phyloP scores from a whole-genome alignment of 192 early-diverging fungal species.

The Funneliformis geosporum region DNA sequence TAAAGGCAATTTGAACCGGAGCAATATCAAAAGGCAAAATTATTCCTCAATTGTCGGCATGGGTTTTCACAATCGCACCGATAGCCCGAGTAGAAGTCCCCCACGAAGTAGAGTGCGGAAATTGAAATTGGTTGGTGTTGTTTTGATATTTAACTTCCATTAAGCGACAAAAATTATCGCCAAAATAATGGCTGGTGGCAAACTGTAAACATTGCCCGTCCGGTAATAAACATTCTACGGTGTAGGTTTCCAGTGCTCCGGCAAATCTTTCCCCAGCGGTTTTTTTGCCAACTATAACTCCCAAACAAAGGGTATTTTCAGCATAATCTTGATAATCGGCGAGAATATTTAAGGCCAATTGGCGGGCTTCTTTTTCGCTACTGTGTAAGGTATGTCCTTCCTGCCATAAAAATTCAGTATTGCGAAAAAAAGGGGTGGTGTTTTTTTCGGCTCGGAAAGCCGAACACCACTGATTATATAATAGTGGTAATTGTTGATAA shows the following conservation, averaged over 20 bases:
- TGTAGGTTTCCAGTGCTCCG: slow-evolving; percentile 19
- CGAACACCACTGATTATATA: slow-evolving; percentile 22
- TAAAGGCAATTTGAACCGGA: slow-evolving; percentile 26
- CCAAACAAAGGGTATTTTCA: slow-evolving; percentile 9
- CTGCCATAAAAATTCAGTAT: slow-evolving; percentile 24
- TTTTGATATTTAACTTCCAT: slow-evolving; percentile 20
- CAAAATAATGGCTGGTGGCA: slow-evolving; percentile 26
- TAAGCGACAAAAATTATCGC: slow-evolving; percentile 15
- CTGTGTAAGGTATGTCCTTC: slow-evolving; percentile 11
- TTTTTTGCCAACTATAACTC: slow-evolving; percentile 5
- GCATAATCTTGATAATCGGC: slow-evolving; percentile 1
- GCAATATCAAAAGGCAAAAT: slow-evolving; percentile 25
- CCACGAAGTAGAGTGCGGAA: slow-evolving; percentile 13
- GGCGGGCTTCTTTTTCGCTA: not conserved
- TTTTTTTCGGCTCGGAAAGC: slow-evolving; percentile 25
- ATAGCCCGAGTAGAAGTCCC: slow-evolving; percentile 17
- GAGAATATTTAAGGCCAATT: slow-evolving; percentile 10
- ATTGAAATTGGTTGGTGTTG: not conserved
- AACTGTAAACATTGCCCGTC: slow-evolving; percentile 27
- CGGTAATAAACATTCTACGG: slow-evolving; percentile 16
- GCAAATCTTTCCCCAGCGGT: slow-evolving; percentile 8
- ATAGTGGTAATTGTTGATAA: slow-evolving; percentile 20
- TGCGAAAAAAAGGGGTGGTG: slow-evolving; percentile 21
- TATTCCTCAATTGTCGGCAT: slow-evolving; percentile 20
- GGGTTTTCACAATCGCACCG: not conserved